Evolutionary conservation across 2,329 filamentous ascomycete species (phyloP).

Genomic region (Endothia cerciana): DNA sequence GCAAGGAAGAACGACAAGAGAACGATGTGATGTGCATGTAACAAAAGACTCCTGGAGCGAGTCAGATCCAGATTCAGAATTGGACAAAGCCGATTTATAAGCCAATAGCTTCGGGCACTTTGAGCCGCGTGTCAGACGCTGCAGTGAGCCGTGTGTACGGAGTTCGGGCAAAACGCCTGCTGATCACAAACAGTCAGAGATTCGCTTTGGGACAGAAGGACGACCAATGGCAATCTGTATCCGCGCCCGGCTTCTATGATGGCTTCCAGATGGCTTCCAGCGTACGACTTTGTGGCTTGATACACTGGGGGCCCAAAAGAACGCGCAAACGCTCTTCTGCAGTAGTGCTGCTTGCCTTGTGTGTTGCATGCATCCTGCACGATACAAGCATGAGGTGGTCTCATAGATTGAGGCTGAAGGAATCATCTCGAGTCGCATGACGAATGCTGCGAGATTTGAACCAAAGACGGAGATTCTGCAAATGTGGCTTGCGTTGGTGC

Average conservation of each 20-base stretch:
- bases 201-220: not conserved
- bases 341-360: not conserved
- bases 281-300: not conserved
- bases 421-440: not conserved
- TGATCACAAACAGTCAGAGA: not conserved
- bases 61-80: not conserved
- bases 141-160: not conserved
- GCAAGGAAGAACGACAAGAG: not conserved
- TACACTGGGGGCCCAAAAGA: not conserved
- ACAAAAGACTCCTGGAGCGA: not conserved
- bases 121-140: not conserved
- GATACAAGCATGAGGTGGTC: not conserved
- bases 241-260: not conserved
- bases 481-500: too few relatives aligned
- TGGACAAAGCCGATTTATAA: not conserved
- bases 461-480: too few relatives aligned
- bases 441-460: not conserved
- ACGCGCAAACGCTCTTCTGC: not conserved
- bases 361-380: not conserved
- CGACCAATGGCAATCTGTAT: not conserved
- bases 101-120: not conserved
- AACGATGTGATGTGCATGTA: not conserved
- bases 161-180: not conserved
- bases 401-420: not conserved
- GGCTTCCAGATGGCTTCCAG: not conserved